Conservation (phyloP, 257 asterid species). For the Parsonsia alboflavescens region DNA sequence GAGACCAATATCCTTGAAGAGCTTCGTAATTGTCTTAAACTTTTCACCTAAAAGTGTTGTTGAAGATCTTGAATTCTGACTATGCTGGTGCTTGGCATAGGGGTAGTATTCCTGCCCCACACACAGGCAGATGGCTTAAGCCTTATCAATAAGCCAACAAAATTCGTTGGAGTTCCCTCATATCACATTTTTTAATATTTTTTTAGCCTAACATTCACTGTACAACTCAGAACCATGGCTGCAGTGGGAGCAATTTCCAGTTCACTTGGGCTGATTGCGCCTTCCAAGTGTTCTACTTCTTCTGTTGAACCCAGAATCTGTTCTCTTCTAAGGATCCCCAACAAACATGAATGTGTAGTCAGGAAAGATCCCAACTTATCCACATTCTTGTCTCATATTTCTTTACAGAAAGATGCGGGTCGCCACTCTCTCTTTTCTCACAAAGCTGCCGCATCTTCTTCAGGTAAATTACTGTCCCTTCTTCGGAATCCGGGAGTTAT, state of each 20-base stretch:
- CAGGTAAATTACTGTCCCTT: slow-evolving; percentile 38
- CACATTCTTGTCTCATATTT: slow-evolving; percentile 23
- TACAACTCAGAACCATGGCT: slow-evolving; percentile 36
- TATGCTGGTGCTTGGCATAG: background rate
- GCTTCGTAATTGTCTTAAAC: too few relatives aligned
- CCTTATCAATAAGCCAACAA: slow-evolving; percentile 12
- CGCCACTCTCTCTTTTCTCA: slow-evolving; percentile 24
- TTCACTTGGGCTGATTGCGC: slow-evolving; percentile 20
- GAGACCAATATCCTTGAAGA: too few relatives aligned
- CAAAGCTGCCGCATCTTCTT: slow-evolving; percentile 44
- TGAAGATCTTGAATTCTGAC: background rate
- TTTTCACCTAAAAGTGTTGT: too few relatives aligned
- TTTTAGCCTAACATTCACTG: background rate
- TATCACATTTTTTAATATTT: background rate
- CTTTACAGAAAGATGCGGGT: slow-evolving; percentile 17
- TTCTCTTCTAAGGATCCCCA: slow-evolving; percentile 22
- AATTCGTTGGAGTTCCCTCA: background rate
- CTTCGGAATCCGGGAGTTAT: background rate
- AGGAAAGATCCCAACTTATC: slow-evolving; percentile 15
- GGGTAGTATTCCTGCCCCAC: background rate
- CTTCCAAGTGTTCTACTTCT: slow-evolving; percentile 17
- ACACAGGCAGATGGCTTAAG: background rate
- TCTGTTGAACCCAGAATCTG: slow-evolving; percentile 24
- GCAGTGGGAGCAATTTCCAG: slow-evolving; percentile 31
- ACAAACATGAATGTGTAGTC: slow-evolving; percentile 12